Evolutionary conservation across 257 asterid species (phyloP).

Genomic region (Solanum medicagineum): DNA sequence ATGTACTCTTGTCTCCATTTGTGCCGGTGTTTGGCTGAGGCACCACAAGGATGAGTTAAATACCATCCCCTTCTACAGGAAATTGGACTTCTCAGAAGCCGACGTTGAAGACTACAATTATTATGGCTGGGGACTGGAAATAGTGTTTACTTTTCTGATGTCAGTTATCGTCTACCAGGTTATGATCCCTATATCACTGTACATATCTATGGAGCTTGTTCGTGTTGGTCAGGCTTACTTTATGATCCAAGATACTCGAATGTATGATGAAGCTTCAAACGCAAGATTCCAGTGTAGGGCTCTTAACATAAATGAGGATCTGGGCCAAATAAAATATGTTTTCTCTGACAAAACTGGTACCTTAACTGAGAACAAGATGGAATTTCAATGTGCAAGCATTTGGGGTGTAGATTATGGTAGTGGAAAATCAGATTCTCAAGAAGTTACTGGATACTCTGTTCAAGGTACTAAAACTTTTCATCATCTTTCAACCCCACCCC

Average conservation of each 20-base stretch:
- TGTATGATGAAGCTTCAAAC: conserved; percentile 64
- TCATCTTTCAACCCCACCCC: not conserved
- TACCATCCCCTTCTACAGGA: conserved; percentile 65
- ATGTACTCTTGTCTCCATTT: conserved; percentile 46
- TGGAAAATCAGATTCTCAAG: conserved; percentile 24
- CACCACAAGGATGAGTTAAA: conserved; percentile 56
- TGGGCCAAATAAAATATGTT: conserved; percentile 95
- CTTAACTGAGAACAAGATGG: conserved; percentile 98
- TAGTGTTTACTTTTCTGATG: conserved; percentile 82
- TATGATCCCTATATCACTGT: conserved; percentile 94
- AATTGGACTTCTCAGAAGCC: conserved; percentile 46
- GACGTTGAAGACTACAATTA: conserved; percentile 49
- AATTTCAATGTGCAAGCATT: conserved; percentile 86
- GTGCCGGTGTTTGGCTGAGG: conserved; percentile 84
- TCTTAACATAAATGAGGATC: conserved; percentile 90
- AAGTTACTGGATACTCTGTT: conserved; percentile 25
- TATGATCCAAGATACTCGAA: conserved; percentile 63
- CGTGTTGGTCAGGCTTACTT: conserved; percentile 98
- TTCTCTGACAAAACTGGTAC: conserved; percentile 99
- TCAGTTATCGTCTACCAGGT: conserved; percentile 89
- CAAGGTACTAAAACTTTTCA: conserved; percentile 38
- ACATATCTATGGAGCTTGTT: conserved; percentile 97
- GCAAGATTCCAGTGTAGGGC: conserved; percentile 95
- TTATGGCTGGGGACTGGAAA: conserved; percentile 87
- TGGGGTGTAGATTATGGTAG: conserved; percentile 56